These are phyloP conservation scores for Whalleya microplaca DNA, from an alignment of 2,329 filamentous ascomycete species.

Conservation along the genomic window DNA sequence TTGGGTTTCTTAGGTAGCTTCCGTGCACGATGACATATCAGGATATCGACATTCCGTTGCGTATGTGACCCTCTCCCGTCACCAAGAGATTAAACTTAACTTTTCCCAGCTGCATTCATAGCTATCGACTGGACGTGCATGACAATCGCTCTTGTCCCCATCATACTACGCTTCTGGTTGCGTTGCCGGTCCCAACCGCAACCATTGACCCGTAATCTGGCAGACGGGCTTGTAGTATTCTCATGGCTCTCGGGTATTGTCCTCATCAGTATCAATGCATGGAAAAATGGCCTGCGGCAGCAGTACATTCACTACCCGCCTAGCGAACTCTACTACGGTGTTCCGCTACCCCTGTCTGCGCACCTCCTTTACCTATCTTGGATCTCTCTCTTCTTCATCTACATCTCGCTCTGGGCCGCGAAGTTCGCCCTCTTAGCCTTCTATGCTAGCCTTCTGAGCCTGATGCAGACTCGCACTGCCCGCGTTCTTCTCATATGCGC, in stretches of 20 bases:
- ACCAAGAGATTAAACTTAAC: conserved; percentile 2
- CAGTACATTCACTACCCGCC: conserved; percentile 20
- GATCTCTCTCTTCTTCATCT: conserved; percentile 32
- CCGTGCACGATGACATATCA: conserved; percentile 18
- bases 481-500: conserved; percentile 17
- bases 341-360: conserved; percentile 18
- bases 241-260: conserved; percentile 29
- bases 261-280: conserved; percentile 30
- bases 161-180: conserved; percentile 31
- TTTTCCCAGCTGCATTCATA: conserved; percentile 28
- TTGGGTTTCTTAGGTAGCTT: background rate
- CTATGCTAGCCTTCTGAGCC: conserved; percentile 21
- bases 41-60: conserved; percentile 27
- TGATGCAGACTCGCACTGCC: conserved; percentile 18
- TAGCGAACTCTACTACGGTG: conserved; percentile 27
- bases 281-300: conserved; percentile 29
- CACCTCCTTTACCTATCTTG: conserved; percentile 31
- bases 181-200: conserved; percentile 19
- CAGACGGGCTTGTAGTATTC: conserved; percentile 26
- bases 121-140: conserved; percentile 30
- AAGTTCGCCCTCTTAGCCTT: conserved; percentile 31
- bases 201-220: conserved; percentile 19
- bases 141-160: conserved; percentile 28
- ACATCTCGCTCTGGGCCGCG: conserved; percentile 30
- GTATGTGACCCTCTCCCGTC: conserved; percentile 5